Evolutionary conservation across 2,329 filamentous ascomycete species (phyloP).

Genomic region (Arthrobotrys musiformis): DNA sequence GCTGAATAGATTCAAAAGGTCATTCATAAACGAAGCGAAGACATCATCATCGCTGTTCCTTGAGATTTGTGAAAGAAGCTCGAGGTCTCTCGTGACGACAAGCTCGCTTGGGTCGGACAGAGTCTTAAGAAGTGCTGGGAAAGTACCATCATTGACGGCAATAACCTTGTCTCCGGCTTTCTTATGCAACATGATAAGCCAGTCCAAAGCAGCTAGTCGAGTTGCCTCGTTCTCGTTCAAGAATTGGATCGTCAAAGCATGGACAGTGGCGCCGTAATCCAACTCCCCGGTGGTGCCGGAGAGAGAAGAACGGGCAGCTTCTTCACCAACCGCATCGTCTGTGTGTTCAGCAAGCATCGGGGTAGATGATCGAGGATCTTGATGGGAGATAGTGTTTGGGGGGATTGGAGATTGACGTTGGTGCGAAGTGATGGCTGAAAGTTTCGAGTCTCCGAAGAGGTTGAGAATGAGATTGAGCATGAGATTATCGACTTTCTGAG

Average conservation of each 20-base stretch:
- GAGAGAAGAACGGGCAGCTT: conserved; percentile 60
- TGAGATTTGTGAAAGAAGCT: conserved; percentile 94
- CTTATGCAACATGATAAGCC: conserved; percentile 96
- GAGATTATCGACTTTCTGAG: conserved; percentile 86
- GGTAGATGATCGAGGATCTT: conserved; percentile 51
- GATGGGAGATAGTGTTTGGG: conserved; percentile 1
- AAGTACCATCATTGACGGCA: conserved; percentile 96
- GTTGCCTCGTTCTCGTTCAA: conserved; percentile 97
- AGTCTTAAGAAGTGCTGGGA: conserved; percentile 94
- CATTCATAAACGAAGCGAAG: conserved; percentile 98
- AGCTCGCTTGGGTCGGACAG: conserved; percentile 94
- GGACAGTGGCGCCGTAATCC: conserved; percentile 96
- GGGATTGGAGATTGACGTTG: conserved; percentile 28
- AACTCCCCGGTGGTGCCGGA: conserved; percentile 70
- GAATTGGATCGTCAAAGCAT: conserved; percentile 90
- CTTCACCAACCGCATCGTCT: conserved; percentile 27
- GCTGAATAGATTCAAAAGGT: conserved; percentile 91
- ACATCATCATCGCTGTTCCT: conserved; percentile 97
- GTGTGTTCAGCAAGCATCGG: conserved; percentile 41
- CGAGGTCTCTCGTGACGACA: conserved; percentile 92
- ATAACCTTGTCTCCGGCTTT: conserved; percentile 89
- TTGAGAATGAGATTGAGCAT: conserved; percentile 90
- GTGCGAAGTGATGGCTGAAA: not conserved
- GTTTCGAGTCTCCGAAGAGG: conserved; percentile 37
- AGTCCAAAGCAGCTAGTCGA: conserved; percentile 89